Base-by-base conservation (phyloP, 805 yeast species). In the Metschnikowia anglica region DNA sequence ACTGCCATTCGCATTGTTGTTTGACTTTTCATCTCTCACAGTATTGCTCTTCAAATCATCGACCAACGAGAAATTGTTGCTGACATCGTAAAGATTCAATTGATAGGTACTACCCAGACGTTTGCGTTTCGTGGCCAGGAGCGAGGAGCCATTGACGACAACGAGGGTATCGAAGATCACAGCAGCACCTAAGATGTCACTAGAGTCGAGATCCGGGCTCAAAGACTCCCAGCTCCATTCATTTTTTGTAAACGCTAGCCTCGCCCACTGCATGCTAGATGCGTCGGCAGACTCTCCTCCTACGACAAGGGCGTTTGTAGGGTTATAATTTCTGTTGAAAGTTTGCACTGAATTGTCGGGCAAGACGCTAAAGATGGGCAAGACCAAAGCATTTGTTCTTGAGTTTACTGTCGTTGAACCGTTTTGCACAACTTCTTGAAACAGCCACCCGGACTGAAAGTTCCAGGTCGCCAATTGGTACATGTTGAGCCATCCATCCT, bases 381-480 rank as follows among this genome's bases (percentile, higher is more conserved):
- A 61, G 4, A 73, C 67, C 46, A 82, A 58, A 0, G 88, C 66
- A 31, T 63, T 59, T 3, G 67, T 70, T 37, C 93, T 66, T 7
- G 88, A 72, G 47, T 77, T 79, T 1, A 84, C 66, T 9, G 63
- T 46, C 1, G 26, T 16, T 7, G 44, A 19, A 12, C 47, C 47
- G 9, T 50, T 47, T 19, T 49, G 43, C 1, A 54, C 58, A 1
- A 66, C 54, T 48, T 60, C 52, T 29, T 61, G 51, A 57, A 79
- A 85, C 3, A 85, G 74, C 95, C 95, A 87, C 0, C 75, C 75
- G 7, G 85, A 65, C 37, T 70, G 68, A 47, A 78, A 79, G 52
- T 80, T 81, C 86, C 89, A 85, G 2, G 83, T 61, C 0, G 93
- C 91, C 15, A 84, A 63, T 60, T 85, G 93, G 52, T 74, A 73